Conservation (phyloP, 2,329 filamentous ascomycete genomes). For the Chalaropsis ovoidea region DNA sequence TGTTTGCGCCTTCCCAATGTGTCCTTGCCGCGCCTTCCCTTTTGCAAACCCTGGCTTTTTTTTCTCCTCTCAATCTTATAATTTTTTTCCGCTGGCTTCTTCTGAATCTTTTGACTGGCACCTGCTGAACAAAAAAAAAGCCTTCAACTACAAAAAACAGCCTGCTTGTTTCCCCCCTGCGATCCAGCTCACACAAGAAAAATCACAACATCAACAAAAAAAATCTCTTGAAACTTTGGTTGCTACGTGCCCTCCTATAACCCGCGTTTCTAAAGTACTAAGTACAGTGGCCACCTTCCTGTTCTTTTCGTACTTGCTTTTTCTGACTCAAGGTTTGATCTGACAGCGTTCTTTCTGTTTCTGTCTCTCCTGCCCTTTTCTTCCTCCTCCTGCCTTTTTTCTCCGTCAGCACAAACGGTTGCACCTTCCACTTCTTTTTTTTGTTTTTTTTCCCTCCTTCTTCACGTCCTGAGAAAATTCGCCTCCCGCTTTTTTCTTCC, state of each 20-base stretch:
- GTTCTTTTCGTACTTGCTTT: neutral
- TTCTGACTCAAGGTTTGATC: constrained; percentile 17
- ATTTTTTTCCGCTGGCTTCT: neutral
- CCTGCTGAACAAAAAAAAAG: neutral
- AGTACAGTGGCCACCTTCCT: neutral
- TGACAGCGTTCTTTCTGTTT: constrained; percentile 9
- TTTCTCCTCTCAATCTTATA: neutral
- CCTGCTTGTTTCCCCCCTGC: neutral
- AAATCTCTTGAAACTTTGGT: neutral
- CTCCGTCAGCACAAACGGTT: constrained; percentile 7
- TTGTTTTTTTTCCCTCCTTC: neutral
- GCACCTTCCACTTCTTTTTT: constrained; percentile 13
- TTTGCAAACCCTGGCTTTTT: constrained; percentile 6
- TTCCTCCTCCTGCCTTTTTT: neutral
- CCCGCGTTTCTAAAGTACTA: neutral
- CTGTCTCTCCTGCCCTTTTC: constrained; percentile 8
- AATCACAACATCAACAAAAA: neutral
- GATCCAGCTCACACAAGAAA: neutral
- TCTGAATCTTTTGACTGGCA: neutral
- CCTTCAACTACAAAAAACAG: neutral
- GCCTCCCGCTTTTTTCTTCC: constrained; percentile 15
- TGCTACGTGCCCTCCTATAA: constrained; percentile 9
- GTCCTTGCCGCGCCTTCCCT: constrained; percentile 15
- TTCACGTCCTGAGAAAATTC: constrained; percentile 4
- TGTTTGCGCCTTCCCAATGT: constrained; percentile 8